These are phyloP conservation scores for Dryas drummondii DNA, from an alignment of 306 rosid genomes.

Conservation along the genomic window DNA sequence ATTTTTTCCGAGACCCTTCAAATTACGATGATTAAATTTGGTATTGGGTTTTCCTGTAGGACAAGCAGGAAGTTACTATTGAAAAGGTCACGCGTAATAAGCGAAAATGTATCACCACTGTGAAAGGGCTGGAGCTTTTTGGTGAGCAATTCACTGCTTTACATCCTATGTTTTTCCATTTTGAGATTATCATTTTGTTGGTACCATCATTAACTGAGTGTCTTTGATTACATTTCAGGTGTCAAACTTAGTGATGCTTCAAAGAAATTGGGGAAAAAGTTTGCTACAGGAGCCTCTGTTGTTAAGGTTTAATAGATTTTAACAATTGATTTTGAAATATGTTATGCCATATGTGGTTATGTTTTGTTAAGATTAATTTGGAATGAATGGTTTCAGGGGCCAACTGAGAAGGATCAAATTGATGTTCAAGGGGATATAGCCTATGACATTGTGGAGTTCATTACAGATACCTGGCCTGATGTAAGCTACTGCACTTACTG, in stretches of 20 bases:
- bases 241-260: slow-evolving; percentile 98
- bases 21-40: slow-evolving; percentile 18
- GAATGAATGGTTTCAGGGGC: slow-evolving; percentile 68
- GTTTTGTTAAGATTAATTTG: slow-evolving; percentile 26
- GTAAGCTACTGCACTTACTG: slow-evolving; percentile 47
- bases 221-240: slow-evolving; percentile 46
- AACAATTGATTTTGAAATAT: slow-evolving; percentile 2
- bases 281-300: slow-evolving; percentile 98
- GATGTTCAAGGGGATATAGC: slow-evolving; percentile 99
- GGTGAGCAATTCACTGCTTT: slow-evolving; percentile 55
- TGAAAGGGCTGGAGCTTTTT: slow-evolving; percentile 91
- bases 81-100: slow-evolving; percentile 94
- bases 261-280: slow-evolving; percentile 96
- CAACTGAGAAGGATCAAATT: slow-evolving; percentile 97
- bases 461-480: slow-evolving; percentile 91
- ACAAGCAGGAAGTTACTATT: slow-evolving; percentile 82
- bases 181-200: slow-evolving; percentile 5
- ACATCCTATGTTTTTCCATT: slow-evolving; percentile 2
- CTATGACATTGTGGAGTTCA: slow-evolving; percentile 88
- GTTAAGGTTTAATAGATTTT: slow-evolving; percentile 66
- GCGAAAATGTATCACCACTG: slow-evolving; percentile 90
- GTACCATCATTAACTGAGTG: slow-evolving; percentile 13
- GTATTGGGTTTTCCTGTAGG: slow-evolving; percentile 48
- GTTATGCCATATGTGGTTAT: slow-evolving; percentile 20
- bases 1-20: background rate